Conservation (phyloP, 2,329 filamentous ascomycete genomes). For the Chaetomium strumarium region DNA sequence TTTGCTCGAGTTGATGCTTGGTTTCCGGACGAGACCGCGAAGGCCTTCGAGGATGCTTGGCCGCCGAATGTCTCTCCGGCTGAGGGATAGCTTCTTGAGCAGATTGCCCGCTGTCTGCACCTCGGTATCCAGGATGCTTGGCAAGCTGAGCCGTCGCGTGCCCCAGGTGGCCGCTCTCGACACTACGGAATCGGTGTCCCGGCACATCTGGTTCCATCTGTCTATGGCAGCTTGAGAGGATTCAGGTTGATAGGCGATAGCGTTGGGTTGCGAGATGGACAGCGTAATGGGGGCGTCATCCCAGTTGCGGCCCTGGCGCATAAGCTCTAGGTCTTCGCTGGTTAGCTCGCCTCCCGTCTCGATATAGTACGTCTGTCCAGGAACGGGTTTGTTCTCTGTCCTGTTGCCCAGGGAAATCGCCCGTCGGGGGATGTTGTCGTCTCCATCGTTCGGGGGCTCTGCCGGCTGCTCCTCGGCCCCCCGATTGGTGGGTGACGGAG, state of each 20-base stretch:
- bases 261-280: slow-evolving; percentile 35
- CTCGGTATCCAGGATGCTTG: slow-evolving; percentile 53
- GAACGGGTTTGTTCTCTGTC: slow-evolving; percentile 46
- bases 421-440: slow-evolving; percentile 35
- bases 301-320: slow-evolving; percentile 45
- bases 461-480: slow-evolving; percentile 3
- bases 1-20: slow-evolving; percentile 42
- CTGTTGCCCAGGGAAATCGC: slow-evolving; percentile 40
- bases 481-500: slow-evolving; percentile 1
- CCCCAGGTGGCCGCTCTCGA: slow-evolving; percentile 65
- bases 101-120: slow-evolving; percentile 55
- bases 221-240: slow-evolving; percentile 50
- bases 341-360: slow-evolving; percentile 38
- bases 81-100: slow-evolving; percentile 56
- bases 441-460: slow-evolving; percentile 13
- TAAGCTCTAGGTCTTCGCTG: slow-evolving; percentile 43
- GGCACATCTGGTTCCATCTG: slow-evolving; percentile 45
- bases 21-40: slow-evolving; percentile 44
- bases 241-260: slow-evolving; percentile 39
- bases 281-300: slow-evolving; percentile 43
- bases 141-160: slow-evolving; percentile 59
- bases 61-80: slow-evolving; percentile 41
- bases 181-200: slow-evolving; percentile 52
- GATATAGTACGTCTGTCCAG: slow-evolving; percentile 46
- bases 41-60: slow-evolving; percentile 51